Evolutionary conservation across 2,329 filamentous ascomycete genomes (phyloP).

Genomic region (Orbilia oligospora): DNA sequence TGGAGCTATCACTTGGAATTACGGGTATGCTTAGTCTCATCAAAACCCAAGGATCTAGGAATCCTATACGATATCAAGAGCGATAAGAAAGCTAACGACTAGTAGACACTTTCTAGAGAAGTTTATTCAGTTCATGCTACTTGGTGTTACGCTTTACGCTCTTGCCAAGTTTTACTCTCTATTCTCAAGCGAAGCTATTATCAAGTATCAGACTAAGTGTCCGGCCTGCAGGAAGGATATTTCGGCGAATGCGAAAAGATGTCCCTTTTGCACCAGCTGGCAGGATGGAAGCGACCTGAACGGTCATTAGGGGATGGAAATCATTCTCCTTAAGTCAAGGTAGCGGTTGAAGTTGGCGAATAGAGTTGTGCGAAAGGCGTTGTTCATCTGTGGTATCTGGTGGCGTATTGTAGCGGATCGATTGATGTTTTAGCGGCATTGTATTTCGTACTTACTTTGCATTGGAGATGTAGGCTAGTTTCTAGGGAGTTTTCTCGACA

Average conservation of each 20-base stretch:
- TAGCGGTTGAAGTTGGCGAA: background rate
- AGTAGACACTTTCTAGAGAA: conserved; percentile 75
- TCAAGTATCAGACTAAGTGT: conserved; percentile 79
- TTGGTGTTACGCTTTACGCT: conserved; percentile 77
- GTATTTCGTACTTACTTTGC: background rate
- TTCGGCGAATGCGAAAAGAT: conserved; percentile 43
- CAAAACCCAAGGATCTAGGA: no score
- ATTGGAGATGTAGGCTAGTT: background rate
- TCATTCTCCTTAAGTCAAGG: background rate
- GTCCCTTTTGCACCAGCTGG: conserved; percentile 57
- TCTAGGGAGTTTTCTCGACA: background rate
- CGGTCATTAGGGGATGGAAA: background rate
- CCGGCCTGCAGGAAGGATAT: conserved; percentile 75
- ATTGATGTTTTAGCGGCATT: background rate
- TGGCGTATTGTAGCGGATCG: background rate
- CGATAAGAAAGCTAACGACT: background rate
- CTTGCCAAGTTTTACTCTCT: conserved; percentile 76
- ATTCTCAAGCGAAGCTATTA: conserved; percentile 76
- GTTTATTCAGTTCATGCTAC: conserved; percentile 76
- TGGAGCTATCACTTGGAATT: conserved; percentile 80
- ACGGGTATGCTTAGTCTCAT: conserved; percentile 71
- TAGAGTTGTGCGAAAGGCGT: background rate
- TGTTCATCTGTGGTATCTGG: background rate
- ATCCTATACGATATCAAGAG: background rate
- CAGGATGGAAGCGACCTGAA: conserved; percentile 48